Evolutionary conservation across 768 basidiomycete genomes (phyloP).

Genomic region (Sporobolomyces phaffii): DNA sequence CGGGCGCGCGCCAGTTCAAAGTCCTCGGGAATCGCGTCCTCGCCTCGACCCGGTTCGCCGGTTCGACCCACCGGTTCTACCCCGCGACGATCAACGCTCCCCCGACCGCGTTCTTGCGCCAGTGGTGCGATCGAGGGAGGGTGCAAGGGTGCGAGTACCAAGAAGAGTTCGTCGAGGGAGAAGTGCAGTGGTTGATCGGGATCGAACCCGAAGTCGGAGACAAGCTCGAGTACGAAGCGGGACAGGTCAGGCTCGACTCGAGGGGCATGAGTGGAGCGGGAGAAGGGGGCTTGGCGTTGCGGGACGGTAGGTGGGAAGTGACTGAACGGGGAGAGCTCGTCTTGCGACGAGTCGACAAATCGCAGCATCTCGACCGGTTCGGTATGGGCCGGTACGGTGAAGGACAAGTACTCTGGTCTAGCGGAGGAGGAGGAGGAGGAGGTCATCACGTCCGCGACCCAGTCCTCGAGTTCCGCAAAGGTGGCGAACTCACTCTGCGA

Average conservation of each 20-base stretch:
- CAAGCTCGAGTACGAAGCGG: constrained; percentile 36
- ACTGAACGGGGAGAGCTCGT: constrained; percentile 12
- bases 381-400: constrained; percentile 14
- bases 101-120: constrained; percentile 38
- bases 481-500: constrained; percentile 11
- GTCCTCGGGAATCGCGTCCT: constrained; percentile 46
- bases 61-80: constrained; percentile 31
- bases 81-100: constrained; percentile 32
- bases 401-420: constrained; percentile 23
- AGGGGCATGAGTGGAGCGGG: constrained; percentile 14
- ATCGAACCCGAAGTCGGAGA: constrained; percentile 38
- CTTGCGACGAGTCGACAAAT: constrained; percentile 12
- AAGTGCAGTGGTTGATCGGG: constrained; percentile 41
- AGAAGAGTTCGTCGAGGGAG: constrained; percentile 39
- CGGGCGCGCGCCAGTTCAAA: constrained; percentile 46
- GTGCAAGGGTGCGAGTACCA: constrained; percentile 35
- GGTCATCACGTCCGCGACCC: neutral
- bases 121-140: constrained; percentile 30
- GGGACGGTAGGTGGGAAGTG: constrained; percentile 26
- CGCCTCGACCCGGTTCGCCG: constrained; percentile 30
- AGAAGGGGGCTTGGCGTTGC: constrained; percentile 23
- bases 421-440: neutral
- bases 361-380: constrained; percentile 6
- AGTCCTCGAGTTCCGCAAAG: constrained; percentile 25
- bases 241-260: constrained; percentile 24